Evolutionary conservation across 345 rosid species (phyloP), one percentile per base, ranked within the genome.

Genomic region (Limnanthes douglasii): DNA sequence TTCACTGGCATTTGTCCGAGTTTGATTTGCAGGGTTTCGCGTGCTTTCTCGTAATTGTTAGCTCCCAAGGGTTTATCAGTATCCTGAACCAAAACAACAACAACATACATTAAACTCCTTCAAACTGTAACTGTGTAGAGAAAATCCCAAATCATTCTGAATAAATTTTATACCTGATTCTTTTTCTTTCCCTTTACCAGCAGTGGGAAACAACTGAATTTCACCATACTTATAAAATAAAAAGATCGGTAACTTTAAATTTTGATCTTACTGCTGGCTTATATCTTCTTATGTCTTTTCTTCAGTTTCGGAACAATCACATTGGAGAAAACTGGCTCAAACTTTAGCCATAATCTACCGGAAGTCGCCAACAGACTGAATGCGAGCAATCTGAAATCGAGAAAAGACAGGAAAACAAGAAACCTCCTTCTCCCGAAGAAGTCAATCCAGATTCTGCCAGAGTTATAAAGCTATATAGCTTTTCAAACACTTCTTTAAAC

Each of bases 271-370:
- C 2, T 0, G 18, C 6, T 6, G 2, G 30, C 30, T 26, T 8
- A 26, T 8, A 26, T 26, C 11, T 26, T 12, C 3, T 8, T 26
- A 9, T 26, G n/a, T 6, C 6, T 12, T 26, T 9, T 8, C 8
- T 26, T 26, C 30, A 6, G 11, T 12, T 9, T 6, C 6, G 30
- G 8, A 8, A 8, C 30, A 42, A 30, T 49, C 43, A 51, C 51
- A 46, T 55, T 16, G 13, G 27, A 24, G 34, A 48, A 14, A 14
- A 5, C 11, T 8, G 18, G 41, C 38, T 56, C 19, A 31, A 40
- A 42, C 19, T 45, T 82, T 69, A 82, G 60, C 80, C 97, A 54
- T 82, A 70, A 59, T 78, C 96, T 39, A 77, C 46, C 1, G 94
- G 96, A 48, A 78, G 92, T 21, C 64, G 48, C 57, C 70, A 59